Percentiles rank a stretch among this genome's conserved stretches.
Evolutionary conservation across 176 grass and related monocot species (phyloP).

Genomic region (Hsuehochloa calcarea): DNA sequence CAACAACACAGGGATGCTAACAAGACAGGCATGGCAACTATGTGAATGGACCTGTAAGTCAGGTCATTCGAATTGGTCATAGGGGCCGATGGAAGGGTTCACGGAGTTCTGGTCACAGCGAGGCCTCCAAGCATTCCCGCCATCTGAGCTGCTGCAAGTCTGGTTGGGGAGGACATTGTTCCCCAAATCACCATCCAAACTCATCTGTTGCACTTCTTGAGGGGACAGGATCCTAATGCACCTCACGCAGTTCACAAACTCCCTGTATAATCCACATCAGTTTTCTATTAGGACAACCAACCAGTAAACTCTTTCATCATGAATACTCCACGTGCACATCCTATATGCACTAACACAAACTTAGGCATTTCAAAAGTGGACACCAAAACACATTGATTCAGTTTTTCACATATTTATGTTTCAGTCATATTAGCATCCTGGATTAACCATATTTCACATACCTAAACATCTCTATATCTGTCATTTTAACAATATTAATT

Average conservation of each 20-base stretch:
- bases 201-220: conserved; percentile 95
- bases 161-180: conserved; percentile 73
- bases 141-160: conserved; percentile 90
- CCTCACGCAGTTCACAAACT: conserved; percentile 89
- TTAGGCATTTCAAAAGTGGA: not conserved
- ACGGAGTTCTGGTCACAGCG: conserved; percentile 63
- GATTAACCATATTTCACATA: not conserved
- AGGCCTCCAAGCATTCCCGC: conserved; percentile 73
- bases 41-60: conserved; percentile 18
- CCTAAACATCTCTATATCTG: not conserved
- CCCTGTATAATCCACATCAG: conserved; percentile 54
- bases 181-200: conserved; percentile 85
- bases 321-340: not conserved
- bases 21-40: not conserved
- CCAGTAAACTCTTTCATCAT: not conserved
- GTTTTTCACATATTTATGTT: not conserved
- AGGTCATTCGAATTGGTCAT: conserved; percentile 73
- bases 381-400: not conserved
- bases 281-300: conserved; percentile 21
- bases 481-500: conserved; percentile 7
- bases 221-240: conserved; percentile 94
- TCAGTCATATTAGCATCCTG: not conserved
- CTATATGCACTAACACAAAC: not conserved
- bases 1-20: not conserved
- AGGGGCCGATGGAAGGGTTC: conserved; percentile 65